Conservation (phyloP, 2,329 filamentous ascomycete genomes). For the Fusarium tuaranense region DNA sequence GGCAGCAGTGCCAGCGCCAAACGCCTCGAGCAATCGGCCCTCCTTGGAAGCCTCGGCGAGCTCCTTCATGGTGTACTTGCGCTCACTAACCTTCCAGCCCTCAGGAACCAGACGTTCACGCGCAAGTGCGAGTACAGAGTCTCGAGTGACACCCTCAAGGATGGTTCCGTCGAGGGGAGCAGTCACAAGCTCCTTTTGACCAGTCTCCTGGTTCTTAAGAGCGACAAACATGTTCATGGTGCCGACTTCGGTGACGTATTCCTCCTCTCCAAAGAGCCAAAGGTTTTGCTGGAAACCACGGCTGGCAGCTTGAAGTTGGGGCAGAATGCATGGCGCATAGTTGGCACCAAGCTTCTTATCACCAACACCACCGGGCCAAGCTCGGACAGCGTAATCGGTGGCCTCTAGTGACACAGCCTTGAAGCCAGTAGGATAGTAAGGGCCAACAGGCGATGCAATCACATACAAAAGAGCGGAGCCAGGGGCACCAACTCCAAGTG, state of each 20-base stretch:
- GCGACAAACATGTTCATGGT: constrained; percentile 99
- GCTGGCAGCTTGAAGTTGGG: constrained; percentile 90
- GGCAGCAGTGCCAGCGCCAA: constrained; percentile 92
- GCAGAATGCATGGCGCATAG: constrained; percentile 99
- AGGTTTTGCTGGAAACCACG: constrained; percentile 98
- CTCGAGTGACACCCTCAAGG: constrained; percentile 91
- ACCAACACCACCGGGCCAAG: constrained; percentile 97
- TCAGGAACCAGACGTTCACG: constrained; percentile 84
- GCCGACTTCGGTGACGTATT: constrained; percentile 96
- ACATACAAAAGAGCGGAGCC: constrained; percentile 92
- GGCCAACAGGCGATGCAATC: constrained; percentile 95
- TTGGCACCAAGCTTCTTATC: constrained; percentile 99
- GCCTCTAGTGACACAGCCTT: constrained; percentile 96
- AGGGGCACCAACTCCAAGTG: constrained; percentile 91
- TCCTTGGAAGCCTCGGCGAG: constrained; percentile 84
- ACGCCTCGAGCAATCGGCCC: constrained; percentile 90
- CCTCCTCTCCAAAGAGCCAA: constrained; percentile 96
- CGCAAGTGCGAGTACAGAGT: constrained; percentile 89
- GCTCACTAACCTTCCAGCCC: constrained; percentile 90
- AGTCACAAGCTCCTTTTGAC: constrained; percentile 93
- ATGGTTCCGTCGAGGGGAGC: constrained; percentile 97
- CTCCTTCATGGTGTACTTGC: constrained; percentile 92
- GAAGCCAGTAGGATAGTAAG: constrained; percentile 98
- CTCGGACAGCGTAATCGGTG: constrained; percentile 94
- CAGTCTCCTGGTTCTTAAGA: constrained; percentile 85